Evolutionary conservation across 805 yeast species (phyloP).

Genomic region (Starmerella ratchasimensis): DNA sequence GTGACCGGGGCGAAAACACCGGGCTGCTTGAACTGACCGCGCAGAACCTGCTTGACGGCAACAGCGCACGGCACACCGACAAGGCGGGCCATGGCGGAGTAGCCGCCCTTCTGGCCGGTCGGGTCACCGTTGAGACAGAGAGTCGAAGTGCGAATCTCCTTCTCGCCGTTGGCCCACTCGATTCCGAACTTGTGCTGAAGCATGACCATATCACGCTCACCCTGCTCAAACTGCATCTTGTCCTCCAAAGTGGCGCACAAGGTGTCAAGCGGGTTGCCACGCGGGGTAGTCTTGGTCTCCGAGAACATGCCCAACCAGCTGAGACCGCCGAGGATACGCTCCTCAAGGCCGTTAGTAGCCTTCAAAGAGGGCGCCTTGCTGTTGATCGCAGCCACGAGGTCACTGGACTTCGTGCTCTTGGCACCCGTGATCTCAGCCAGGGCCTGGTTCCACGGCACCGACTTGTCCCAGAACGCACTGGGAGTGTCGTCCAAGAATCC

Average conservation of each 20-base stretch:
- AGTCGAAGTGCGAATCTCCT: conserved; percentile 89
- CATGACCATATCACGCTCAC: conserved; percentile 89
- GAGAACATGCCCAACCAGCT: conserved; percentile 91
- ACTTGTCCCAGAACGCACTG: conserved; percentile 38
- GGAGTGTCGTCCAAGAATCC: conserved; percentile 79
- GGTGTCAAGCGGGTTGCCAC: conserved; percentile 90
- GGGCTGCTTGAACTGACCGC: conserved; percentile 61
- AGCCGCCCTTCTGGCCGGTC: conserved; percentile 49
- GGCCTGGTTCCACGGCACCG: conserved; percentile 80
- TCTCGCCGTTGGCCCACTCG: conserved; percentile 86
- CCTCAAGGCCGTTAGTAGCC: conserved; percentile 63
- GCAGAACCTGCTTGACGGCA: conserved; percentile 73
- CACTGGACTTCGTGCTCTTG: conserved; percentile 52
- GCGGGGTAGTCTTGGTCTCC: conserved; percentile 60
- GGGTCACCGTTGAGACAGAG: conserved; percentile 86
- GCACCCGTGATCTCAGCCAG: conserved; percentile 64
- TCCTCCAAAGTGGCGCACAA: conserved; percentile 92
- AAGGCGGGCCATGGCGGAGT: conserved; percentile 95
- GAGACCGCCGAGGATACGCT: conserved; percentile 76
- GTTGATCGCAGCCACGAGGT: conserved; percentile 61
- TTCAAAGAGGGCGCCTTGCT: conserved; percentile 38
- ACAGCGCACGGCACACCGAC: conserved; percentile 99
- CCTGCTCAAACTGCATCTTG: conserved; percentile 88
- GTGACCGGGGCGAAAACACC: conserved; percentile 91
- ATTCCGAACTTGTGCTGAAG: conserved; percentile 97